Percentiles rank a stretch among this genome's conserved stretches.
phyloP scores from a whole-genome alignment of 257 asterid genomes.

The Apocynum venetum region DNA sequence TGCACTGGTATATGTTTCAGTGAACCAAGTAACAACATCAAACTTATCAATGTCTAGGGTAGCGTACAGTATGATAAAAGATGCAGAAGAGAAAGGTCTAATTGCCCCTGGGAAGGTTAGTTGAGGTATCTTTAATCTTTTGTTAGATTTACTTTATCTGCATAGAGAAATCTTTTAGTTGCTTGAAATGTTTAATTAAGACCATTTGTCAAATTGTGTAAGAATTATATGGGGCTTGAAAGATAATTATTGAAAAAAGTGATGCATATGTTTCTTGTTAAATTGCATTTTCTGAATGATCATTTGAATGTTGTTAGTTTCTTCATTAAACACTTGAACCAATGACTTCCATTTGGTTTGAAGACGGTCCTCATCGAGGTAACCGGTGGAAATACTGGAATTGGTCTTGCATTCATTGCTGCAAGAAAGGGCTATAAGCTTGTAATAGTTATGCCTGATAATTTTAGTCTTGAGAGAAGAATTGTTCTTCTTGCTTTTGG shows the following conservation, averaged over 20 bases:
- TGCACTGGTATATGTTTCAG: not conserved
- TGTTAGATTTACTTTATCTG: not conserved
- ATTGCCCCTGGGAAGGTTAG: slow-evolving; percentile 47
- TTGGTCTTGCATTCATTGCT: slow-evolving; percentile 46
- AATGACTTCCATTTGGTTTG: slow-evolving; percentile 8
- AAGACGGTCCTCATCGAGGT: slow-evolving; percentile 41
- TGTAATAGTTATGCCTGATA: slow-evolving; percentile 38
- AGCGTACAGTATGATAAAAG: slow-evolving; percentile 44
- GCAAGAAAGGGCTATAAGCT: slow-evolving; percentile 44
- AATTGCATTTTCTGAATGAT: not conserved
- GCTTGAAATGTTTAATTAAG: not conserved
- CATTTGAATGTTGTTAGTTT: not conserved
- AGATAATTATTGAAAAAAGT: not conserved
- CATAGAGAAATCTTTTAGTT: not conserved
- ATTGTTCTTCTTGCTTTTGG: slow-evolving; percentile 43
- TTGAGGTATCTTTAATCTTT: not conserved
- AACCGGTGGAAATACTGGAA: slow-evolving; percentile 49
- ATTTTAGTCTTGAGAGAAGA: slow-evolving; percentile 39
- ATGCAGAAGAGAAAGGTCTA: slow-evolving; percentile 50
- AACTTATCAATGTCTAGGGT: slow-evolving; percentile 29
- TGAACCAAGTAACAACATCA: not conserved
- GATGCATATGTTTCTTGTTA: not conserved
- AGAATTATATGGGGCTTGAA: not conserved
- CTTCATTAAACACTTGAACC: not conserved
- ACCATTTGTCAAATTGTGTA: not conserved